Percentiles rank a stretch among this genome's conserved stretches.
Conservation (phyloP, 2,329 filamentous ascomycete genomes). For the Hypoxylon sp. region DNA sequence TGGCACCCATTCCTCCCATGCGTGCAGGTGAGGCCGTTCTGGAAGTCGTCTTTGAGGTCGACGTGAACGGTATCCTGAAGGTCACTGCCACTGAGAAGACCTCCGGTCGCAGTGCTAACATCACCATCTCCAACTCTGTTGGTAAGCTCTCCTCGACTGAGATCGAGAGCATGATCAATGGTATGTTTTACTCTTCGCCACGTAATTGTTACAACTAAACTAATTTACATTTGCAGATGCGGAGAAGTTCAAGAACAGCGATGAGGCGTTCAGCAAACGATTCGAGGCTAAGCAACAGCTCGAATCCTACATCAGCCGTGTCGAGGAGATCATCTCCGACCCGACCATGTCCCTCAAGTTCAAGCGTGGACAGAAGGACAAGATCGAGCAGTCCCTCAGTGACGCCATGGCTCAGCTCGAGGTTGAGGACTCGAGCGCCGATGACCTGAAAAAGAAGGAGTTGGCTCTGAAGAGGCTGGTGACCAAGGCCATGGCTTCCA, state of each 20-base stretch:
- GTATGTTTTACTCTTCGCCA: constrained; percentile 60
- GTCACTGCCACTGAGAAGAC: constrained; percentile 99
- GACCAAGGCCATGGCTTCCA: constrained; percentile 97
- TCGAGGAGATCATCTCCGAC: constrained; percentile 99
- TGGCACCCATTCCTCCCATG: constrained; percentile 90
- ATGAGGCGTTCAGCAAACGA: constrained; percentile 99
- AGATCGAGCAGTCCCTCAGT: constrained; percentile 96
- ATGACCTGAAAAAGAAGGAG: constrained; percentile 99
- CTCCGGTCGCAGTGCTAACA: constrained; percentile 97
- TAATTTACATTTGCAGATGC: constrained; percentile 71
- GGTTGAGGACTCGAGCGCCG: constrained; percentile 89
- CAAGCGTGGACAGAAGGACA: constrained; percentile 99
- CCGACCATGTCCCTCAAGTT: constrained; percentile 96
- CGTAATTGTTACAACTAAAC: constrained; percentile 7
- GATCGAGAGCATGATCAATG: constrained; percentile 98
- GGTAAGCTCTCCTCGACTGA: constrained; percentile 95
- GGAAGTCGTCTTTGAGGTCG: constrained; percentile 98
- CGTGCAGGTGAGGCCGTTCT: constrained; percentile 95
- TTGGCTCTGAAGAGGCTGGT: constrained; percentile 96
- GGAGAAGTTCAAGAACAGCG: constrained; percentile 98
- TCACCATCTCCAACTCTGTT: constrained; percentile 99
- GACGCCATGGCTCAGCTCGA: constrained; percentile 98
- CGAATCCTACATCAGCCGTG: constrained; percentile 97
- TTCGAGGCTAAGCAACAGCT: constrained; percentile 99
- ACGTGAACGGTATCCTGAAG: constrained; percentile 99